Conservation (phyloP, 495 filamentous ascomycete genomes). For the Podospora appendiculata region DNA sequence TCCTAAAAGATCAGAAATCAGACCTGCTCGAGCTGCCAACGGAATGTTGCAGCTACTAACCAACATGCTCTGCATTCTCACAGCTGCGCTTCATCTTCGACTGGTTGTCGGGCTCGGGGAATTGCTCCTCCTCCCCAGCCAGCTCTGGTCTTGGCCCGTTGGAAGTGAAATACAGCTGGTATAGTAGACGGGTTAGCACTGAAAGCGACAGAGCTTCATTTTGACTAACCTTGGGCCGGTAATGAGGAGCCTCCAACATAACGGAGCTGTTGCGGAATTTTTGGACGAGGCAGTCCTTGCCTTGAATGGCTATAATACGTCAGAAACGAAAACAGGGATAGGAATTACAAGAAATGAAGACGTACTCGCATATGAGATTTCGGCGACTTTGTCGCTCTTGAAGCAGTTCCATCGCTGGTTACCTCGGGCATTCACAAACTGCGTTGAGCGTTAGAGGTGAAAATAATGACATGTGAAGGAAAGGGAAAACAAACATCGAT, state of each 20-base stretch:
- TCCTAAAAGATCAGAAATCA: constrained; percentile 33
- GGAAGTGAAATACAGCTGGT: constrained; percentile 43
- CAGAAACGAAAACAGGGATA: background rate
- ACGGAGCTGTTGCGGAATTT: constrained; percentile 96
- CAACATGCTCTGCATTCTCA: constrained; percentile 79
- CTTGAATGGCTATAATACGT: constrained; percentile 65
- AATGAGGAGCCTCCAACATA: constrained; percentile 75
- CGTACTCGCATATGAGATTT: constrained; percentile 91
- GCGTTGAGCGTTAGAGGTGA: constrained; percentile 22
- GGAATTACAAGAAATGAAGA: constrained; percentile 9
- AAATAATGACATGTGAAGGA: too few species aligned
- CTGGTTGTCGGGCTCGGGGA: constrained; percentile 71
- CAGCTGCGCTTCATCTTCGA: constrained; percentile 79
- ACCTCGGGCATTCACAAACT: constrained; percentile 68
- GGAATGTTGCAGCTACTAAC: constrained; percentile 37
- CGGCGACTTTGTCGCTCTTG: constrained; percentile 76
- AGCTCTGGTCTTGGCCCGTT: constrained; percentile 34
- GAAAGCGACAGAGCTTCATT: background rate
- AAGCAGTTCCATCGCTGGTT: constrained; percentile 77
- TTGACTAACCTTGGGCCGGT: constrained; percentile 68
- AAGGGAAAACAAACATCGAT: constrained; percentile 46
- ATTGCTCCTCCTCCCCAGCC: constrained; percentile 55
- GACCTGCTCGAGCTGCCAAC: background rate
- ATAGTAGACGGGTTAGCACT: background rate
- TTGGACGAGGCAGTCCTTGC: constrained; percentile 78